These are phyloP conservation scores for Microbotryum violaceum DNA, from an alignment of 1,284 basidiomycete species.

Conservation along the genomic window DNA sequence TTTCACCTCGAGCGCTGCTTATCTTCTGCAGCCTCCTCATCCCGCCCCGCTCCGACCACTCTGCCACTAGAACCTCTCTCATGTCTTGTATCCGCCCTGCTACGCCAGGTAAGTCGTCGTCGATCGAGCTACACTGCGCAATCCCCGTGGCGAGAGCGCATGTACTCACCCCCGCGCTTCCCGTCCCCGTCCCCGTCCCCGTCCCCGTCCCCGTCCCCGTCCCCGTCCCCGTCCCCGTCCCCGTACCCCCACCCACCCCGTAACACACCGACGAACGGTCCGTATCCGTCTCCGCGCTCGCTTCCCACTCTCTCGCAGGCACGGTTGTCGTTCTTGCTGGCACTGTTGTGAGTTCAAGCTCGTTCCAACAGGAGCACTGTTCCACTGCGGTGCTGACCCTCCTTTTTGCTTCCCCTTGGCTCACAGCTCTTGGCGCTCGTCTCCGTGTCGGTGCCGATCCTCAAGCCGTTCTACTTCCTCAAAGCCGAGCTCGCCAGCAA, in stretches of 20 bases:
- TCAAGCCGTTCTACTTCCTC: constrained; percentile 34
- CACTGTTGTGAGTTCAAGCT: constrained; percentile 17
- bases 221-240: no score
- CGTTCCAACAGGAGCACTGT: background rate
- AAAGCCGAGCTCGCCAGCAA: constrained; percentile 22
- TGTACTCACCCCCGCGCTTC: no score
- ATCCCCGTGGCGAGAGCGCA: no score
- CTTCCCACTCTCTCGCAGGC: constrained; percentile 7
- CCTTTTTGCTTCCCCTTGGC: background rate
- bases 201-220: no score
- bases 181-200: no score
- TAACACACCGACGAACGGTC: background rate
- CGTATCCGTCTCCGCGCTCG: background rate
- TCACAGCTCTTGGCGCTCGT: constrained; percentile 26
- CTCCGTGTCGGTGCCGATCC: constrained; percentile 30
- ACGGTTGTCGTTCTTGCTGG: constrained; percentile 31
- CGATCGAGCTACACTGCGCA: no score
- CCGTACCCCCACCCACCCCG: no score
- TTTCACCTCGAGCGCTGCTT: no score
- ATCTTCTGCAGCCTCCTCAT: no score
- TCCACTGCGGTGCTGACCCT: background rate
- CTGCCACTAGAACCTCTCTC: no score
- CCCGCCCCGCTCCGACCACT: no score
- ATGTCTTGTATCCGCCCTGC: constrained; percentile 3
- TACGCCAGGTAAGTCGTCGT: constrained; percentile 6